Conservation (phyloP, 2,329 filamentous ascomycete genomes). For the Pseudogymnoascus sp. region DNA sequence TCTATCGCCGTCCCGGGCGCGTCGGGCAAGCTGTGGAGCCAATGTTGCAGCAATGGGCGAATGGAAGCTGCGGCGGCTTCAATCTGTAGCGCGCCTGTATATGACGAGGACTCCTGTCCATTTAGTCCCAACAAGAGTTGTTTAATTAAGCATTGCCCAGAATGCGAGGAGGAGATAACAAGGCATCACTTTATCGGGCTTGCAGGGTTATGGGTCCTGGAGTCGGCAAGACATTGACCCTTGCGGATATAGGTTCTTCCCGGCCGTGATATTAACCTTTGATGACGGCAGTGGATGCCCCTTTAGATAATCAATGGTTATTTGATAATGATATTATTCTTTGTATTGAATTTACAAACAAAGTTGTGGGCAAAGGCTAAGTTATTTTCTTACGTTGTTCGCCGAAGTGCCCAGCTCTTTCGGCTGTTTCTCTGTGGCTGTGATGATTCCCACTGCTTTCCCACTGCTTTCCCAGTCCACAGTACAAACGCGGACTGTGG, state of each 20-base stretch:
- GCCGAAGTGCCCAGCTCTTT: not conserved
- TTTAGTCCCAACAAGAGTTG: not conserved
- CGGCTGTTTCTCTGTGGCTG: not conserved
- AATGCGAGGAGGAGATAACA: not conserved
- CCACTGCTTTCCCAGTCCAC: not conserved
- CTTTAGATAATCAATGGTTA: not conserved
- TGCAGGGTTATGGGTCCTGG: not conserved
- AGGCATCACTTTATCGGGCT: not conserved
- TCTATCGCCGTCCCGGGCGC: not conserved
- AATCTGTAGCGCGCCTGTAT: conserved; percentile 2
- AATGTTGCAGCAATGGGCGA: not conserved
- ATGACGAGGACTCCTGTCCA: not conserved
- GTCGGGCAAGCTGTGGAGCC: not conserved
- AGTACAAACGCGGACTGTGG: not conserved
- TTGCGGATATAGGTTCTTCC: not conserved
- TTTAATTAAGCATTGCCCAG: conserved; percentile 5
- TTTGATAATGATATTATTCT: not conserved
- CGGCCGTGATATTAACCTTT: not conserved
- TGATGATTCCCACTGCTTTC: not conserved
- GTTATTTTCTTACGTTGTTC: not conserved
- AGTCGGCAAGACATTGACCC: not conserved
- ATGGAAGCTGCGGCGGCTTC: not conserved
- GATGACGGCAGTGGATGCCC: not conserved
- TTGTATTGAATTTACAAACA: not conserved
- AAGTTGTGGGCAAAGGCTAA: not conserved